A percentile compares a stretch with the other conserved stretches of the same genome.
phyloP scores from a whole-genome alignment of 768 basidiomycete genomes.

The Xerocomellus intermedius region DNA sequence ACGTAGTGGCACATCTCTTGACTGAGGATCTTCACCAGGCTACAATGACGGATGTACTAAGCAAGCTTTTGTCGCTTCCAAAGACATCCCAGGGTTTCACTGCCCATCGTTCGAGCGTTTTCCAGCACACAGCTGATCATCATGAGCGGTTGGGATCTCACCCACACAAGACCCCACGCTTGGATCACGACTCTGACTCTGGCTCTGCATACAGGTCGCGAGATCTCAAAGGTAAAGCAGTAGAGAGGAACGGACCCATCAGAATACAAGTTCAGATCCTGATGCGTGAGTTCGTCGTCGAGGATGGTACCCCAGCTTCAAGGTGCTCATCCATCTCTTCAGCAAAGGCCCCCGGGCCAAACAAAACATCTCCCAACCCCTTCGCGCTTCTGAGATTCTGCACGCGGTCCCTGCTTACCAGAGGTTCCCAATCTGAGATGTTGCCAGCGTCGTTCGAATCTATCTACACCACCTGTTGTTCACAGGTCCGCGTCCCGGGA shows the following conservation, averaged over 20 bases:
- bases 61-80: constrained; percentile 45
- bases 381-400: constrained; percentile 34
- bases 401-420: constrained; percentile 43
- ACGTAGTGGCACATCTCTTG: background rate
- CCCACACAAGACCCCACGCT: constrained; percentile 66
- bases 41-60: constrained; percentile 39
- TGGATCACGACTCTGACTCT: constrained; percentile 66
- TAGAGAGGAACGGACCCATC: constrained; percentile 38
- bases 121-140: constrained; percentile 30
- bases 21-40: background rate
- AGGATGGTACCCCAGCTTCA: background rate
- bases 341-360: constrained; percentile 15
- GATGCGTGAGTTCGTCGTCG: constrained; percentile 30
- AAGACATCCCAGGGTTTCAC: constrained; percentile 52
- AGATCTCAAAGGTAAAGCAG: constrained; percentile 26
- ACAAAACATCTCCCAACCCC: constrained; percentile 13
- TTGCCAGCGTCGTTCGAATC: constrained; percentile 53
- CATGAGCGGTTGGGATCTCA: constrained; percentile 52
- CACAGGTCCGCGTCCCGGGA: constrained; percentile 50
- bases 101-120: constrained; percentile 37
- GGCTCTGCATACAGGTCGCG: constrained; percentile 60
- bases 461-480: constrained; percentile 57
- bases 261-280: constrained; percentile 48
- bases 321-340: background rate
- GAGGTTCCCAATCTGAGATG: constrained; percentile 26